phyloP scores from a whole-genome alignment of 106 monocot species.

The Agapanthus africanus region DNA sequence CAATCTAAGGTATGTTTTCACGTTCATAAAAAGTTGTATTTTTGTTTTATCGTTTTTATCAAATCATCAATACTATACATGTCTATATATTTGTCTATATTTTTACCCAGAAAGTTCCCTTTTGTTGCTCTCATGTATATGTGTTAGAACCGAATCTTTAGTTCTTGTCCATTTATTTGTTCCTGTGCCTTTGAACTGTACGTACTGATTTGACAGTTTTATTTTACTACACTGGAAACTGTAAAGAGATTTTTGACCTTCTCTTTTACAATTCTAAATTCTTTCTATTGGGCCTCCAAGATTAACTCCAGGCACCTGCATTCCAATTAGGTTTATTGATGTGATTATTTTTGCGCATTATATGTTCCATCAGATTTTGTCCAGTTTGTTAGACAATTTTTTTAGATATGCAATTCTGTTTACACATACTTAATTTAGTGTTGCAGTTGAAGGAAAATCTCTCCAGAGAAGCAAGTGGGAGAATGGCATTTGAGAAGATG shows the following conservation, averaged over 20 bases:
- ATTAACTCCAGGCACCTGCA: background rate
- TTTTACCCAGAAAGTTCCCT: background rate
- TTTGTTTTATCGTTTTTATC: background rate
- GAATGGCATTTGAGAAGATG: slow-evolving; percentile 20
- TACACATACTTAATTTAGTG: slow-evolving; percentile 12
- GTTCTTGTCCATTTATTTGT: too few relatives aligned
- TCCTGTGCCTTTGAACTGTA: too few relatives aligned
- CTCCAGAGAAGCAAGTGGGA: slow-evolving; percentile 23
- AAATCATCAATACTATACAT: too few relatives aligned
- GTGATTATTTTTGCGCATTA: background rate
- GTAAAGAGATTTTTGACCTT: background rate
- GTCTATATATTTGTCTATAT: background rate
- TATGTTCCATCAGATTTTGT: background rate
- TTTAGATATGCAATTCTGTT: slow-evolving; percentile 1
- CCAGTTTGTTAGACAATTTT: background rate
- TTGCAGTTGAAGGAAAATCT: slow-evolving; percentile 48
- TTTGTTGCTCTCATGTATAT: background rate
- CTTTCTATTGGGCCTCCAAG: background rate
- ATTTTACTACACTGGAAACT: background rate
- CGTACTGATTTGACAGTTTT: background rate
- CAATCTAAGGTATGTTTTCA: background rate
- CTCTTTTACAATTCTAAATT: background rate
- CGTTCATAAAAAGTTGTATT: background rate
- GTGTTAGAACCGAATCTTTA: background rate
- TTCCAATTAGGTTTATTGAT: background rate